Evolutionary conservation across 768 basidiomycete species (phyloP).

Genomic region (Boletus reticulatus): DNA sequence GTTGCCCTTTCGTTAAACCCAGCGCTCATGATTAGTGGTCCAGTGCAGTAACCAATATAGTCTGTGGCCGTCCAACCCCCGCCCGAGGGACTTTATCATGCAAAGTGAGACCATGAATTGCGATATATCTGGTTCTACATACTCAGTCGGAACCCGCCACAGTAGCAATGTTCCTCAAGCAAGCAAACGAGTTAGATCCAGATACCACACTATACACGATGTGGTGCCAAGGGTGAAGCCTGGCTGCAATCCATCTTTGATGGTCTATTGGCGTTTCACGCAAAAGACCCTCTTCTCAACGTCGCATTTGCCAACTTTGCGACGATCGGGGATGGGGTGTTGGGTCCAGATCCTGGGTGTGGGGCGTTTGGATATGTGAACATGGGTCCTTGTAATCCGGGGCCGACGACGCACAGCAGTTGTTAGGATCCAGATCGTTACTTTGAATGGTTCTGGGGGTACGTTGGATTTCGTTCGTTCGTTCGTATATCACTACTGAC

Average conservation of each 20-base stretch:
- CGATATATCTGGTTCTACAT: background rate
- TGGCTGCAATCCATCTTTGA: slow-evolving; percentile 47
- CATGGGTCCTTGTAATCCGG: slow-evolving; percentile 35
- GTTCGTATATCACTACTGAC: background rate
- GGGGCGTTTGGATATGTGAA: slow-evolving; percentile 49
- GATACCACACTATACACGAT: slow-evolving; percentile 47
- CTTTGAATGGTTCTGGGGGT: slow-evolving; percentile 56
- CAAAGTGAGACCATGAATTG: too few species aligned
- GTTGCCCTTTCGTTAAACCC: too few species aligned
- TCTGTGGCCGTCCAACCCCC: slow-evolving; percentile 51
- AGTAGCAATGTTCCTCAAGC: slow-evolving; percentile 46
- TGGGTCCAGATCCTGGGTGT: slow-evolving; percentile 43
- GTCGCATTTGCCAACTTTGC: slow-evolving; percentile 48
- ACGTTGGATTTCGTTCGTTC: slow-evolving; percentile 9
- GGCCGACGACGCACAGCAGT: slow-evolving; percentile 24
- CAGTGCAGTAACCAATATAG: slow-evolving; percentile 47
- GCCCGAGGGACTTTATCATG: slow-evolving; percentile 45
- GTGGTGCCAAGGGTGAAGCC: slow-evolving; percentile 41
- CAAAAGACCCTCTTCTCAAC: slow-evolving; percentile 29
- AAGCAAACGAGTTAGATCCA: slow-evolving; percentile 43
- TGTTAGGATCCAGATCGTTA: slow-evolving; percentile 46
- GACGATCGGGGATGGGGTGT: slow-evolving; percentile 49
- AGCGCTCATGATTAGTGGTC: slow-evolving; percentile 22
- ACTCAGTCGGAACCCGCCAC: background rate
- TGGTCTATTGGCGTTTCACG: slow-evolving; percentile 38